Evolutionary conservation across 2,329 filamentous ascomycete species (phyloP).

Genomic region (Pseudocercospora eumusae): DNA sequence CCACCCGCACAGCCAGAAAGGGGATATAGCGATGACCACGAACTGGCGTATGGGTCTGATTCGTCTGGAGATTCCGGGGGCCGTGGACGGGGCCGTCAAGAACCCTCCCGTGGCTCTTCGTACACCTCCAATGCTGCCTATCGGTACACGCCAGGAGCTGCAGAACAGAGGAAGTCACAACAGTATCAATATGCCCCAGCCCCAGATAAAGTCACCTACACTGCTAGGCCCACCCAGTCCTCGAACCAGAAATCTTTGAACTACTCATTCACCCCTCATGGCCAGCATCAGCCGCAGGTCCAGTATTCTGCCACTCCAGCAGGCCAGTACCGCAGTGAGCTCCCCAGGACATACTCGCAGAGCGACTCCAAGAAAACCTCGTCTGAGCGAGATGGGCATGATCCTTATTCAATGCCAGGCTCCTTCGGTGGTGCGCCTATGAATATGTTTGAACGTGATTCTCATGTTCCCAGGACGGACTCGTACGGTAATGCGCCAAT

Average conservation of each 20-base stretch:
- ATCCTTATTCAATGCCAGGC: not conserved
- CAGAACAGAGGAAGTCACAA: conserved; percentile 31
- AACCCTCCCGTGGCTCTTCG: conserved; percentile 25
- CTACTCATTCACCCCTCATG: conserved; percentile 25
- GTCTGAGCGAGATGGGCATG: conserved; percentile 24
- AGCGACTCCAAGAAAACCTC: conserved; percentile 18
- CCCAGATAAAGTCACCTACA: conserved; percentile 48
- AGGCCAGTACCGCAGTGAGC: conserved; percentile 25
- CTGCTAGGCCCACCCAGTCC: conserved; percentile 38
- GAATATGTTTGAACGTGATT: conserved; percentile 10
- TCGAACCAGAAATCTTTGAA: conserved; percentile 4
- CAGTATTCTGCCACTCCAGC: conserved; percentile 24
- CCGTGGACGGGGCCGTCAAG: conserved; percentile 15
- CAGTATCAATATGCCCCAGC: conserved; percentile 43
- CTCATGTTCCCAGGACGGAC: not conserved
- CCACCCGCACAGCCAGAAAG: conserved; percentile 11
- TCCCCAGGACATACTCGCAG: conserved; percentile 28
- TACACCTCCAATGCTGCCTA: conserved; percentile 27
- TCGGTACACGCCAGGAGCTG: conserved; percentile 27
- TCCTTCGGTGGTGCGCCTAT: not conserved
- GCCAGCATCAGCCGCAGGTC: conserved; percentile 19
- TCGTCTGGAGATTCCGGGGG: conserved; percentile 18
- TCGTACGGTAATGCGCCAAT: too few relatives aligned
- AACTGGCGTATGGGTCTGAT: conserved; percentile 38
- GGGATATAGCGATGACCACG: conserved; percentile 32